A percentile compares a stretch with the other conserved stretches of the same genome.
phyloP scores from a whole-genome alignment of 2,329 filamentous ascomycete genomes.

The Rugonectria rugulosa region DNA sequence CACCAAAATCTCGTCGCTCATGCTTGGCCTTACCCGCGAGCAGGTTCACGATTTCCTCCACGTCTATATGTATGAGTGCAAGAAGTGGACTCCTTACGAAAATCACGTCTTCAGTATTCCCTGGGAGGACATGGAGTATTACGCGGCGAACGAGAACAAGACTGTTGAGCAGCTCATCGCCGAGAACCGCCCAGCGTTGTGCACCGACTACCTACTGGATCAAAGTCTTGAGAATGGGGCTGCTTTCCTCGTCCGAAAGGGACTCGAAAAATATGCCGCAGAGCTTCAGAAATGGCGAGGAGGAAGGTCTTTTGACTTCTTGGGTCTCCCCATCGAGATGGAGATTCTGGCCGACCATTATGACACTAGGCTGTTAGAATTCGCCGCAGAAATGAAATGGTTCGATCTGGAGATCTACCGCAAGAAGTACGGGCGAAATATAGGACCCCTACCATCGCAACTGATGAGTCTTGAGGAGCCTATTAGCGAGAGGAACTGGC shows the following conservation, averaged over 20 bases:
- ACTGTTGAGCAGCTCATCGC: slow-evolving; percentile 22
- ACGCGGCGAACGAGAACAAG: slow-evolving; percentile 17
- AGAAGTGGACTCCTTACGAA: slow-evolving; percentile 32
- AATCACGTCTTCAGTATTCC: slow-evolving; percentile 20
- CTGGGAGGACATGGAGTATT: slow-evolving; percentile 10
- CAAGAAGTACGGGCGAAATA: too few species aligned
- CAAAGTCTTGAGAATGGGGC: slow-evolving; percentile 26
- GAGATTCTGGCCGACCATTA: slow-evolving; percentile 34
- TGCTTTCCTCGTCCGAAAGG: slow-evolving; percentile 25
- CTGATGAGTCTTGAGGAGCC: too few species aligned
- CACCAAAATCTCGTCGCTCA: slow-evolving; percentile 18
- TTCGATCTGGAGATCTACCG: too few species aligned
- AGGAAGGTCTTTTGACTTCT: slow-evolving; percentile 27
- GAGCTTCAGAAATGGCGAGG: slow-evolving; percentile 27
- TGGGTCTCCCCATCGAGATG: slow-evolving; percentile 35
- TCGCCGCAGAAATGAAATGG: slow-evolving; percentile 22
- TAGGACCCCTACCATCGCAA: too few species aligned
- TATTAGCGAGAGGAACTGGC: too few species aligned
- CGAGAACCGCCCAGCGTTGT: slow-evolving; percentile 32
- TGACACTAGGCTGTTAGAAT: slow-evolving; percentile 24
- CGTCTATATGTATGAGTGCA: slow-evolving; percentile 30
- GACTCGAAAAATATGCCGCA: not conserved
- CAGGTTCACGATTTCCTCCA: slow-evolving; percentile 36
- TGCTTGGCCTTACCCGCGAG: slow-evolving; percentile 28
- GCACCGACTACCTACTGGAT: slow-evolving; percentile 31